These are phyloP conservation scores for Penicillium sp. DNA, from an alignment of 2,329 filamentous ascomycete genomes.

Conservation along the genomic window DNA sequence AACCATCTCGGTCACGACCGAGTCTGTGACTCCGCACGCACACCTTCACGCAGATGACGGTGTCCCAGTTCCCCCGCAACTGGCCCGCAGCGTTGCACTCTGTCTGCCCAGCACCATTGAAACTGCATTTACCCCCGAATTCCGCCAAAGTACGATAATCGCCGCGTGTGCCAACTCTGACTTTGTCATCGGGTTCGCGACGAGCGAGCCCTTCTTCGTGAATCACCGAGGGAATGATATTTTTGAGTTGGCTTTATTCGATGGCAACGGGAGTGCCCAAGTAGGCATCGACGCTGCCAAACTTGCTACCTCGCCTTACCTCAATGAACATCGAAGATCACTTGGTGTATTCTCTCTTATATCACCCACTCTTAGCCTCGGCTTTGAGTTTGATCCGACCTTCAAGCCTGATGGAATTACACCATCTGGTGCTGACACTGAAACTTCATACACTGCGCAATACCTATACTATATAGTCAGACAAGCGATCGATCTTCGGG, in stretches of 20 bases:
- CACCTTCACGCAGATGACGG: slow-evolving; percentile 18
- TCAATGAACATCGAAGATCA: slow-evolving; percentile 12
- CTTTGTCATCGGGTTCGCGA: slow-evolving; percentile 34
- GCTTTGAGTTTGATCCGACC: slow-evolving; percentile 13
- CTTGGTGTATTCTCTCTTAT: slow-evolving; percentile 25
- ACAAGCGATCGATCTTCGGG: slow-evolving; percentile 13
- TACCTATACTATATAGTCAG: slow-evolving; percentile 9
- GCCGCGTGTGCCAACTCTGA: slow-evolving; percentile 34
- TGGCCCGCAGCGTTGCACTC: slow-evolving; percentile 31
- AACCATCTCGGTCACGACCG: slow-evolving; percentile 35
- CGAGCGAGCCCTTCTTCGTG: slow-evolving; percentile 30
- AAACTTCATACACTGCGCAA: slow-evolving; percentile 9
- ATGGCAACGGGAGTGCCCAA: slow-evolving; percentile 13
- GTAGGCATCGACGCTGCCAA: slow-evolving; percentile 5
- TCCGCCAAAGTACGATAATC: slow-evolving; percentile 30
- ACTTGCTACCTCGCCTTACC: slow-evolving; percentile 12
- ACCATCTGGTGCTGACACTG: not conserved
- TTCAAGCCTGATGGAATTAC: slow-evolving; percentile 5
- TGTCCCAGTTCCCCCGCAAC: slow-evolving; percentile 28
- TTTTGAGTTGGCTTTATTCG: slow-evolving; percentile 18
- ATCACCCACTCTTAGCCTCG: slow-evolving; percentile 7
- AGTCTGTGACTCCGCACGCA: slow-evolving; percentile 32
- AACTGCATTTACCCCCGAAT: slow-evolving; percentile 27
- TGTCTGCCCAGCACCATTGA: slow-evolving; percentile 29
- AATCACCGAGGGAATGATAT: slow-evolving; percentile 25